Base-by-base conservation (phyloP, 2,329 filamentous ascomycete genomes). In the Xylaria sp. region DNA sequence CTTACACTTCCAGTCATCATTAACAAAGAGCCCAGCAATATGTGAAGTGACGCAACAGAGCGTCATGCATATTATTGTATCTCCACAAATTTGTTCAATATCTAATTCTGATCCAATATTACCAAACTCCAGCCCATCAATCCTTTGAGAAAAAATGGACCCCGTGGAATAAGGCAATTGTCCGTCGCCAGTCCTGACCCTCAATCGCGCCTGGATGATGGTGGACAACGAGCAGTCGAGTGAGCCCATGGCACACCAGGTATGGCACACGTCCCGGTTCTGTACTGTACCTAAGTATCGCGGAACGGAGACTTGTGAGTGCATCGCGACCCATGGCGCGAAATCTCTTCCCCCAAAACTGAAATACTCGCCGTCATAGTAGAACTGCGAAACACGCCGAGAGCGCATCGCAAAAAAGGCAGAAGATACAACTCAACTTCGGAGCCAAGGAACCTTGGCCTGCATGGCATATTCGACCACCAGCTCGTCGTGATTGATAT, bases 1-100 rank as follows among this genome's bases (percentile, higher is more conserved):
- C 10, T 39, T 39, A 18, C 52, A 41, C 55, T 36, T 52, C 36
- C 68, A 30, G 45, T 63, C 57, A 32, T 63, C 45, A 46, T 61
- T 43, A 20, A 32, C 39, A 46, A 56, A 50, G 59, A 65, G 62
- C 52, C 61, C 55, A 60, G 57, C 48, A 45, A 66, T 63, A 65
- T 63, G 48, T 61, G 34, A 55, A 53, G 68, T 70, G 68, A 72
- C 66, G 70, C 68, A 72, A 68, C 63, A 34, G 66, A 68, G 58
- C 65, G 68, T 72, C 70, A 67, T 66, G 60, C 65, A 62, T 53
- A 52, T 58, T 56, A 60, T 56, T 45, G 34, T 61, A 63, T 68
- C 68, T 66, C 70, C 70, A 72, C 68, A 72, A 34, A 61, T 65
- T 65, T 43, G 50, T 58, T 28, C 60, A 65, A 67, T 68, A 63